A percentile compares a stretch with the other conserved stretches of the same genome.
These are phyloP conservation scores for Lomentospora prolificans DNA, from an alignment of 2,329 filamentous ascomycete species.

Conservation along the genomic window DNA sequence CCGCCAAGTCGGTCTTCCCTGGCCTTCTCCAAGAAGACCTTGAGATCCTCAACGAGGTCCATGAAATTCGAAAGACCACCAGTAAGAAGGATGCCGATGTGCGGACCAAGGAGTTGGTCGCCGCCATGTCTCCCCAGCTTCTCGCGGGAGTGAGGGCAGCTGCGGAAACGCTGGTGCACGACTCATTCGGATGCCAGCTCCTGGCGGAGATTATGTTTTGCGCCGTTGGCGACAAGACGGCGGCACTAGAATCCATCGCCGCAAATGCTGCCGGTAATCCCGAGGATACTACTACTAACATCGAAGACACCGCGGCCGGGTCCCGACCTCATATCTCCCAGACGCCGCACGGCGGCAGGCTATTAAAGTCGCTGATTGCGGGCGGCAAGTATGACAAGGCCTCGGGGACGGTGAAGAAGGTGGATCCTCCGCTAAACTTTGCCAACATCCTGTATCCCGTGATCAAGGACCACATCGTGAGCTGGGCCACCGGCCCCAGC, in stretches of 20 bases:
- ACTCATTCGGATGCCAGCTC: slow-evolving; percentile 79
- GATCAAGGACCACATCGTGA: slow-evolving; percentile 63
- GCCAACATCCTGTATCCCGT: slow-evolving; percentile 70
- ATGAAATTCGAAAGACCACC: slow-evolving; percentile 68
- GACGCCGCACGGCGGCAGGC: slow-evolving; percentile 58
- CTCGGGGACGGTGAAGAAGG: slow-evolving; percentile 58
- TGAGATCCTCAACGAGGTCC: slow-evolving; percentile 65
- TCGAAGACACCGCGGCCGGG: slow-evolving; percentile 23
- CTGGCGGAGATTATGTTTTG: slow-evolving; percentile 73
- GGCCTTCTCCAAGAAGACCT: slow-evolving; percentile 54
- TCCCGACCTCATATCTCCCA: slow-evolving; percentile 46
- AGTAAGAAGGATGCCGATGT: slow-evolving; percentile 84
- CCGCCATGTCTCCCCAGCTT: slow-evolving; percentile 63
- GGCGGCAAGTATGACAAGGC: slow-evolving; percentile 77
- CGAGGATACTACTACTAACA: slow-evolving; percentile 27
- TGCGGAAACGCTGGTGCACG: slow-evolving; percentile 58
- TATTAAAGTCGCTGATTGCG: slow-evolving; percentile 85
- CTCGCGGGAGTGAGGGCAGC: slow-evolving; percentile 63
- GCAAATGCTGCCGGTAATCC: slow-evolving; percentile 50
- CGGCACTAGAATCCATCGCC: slow-evolving; percentile 63
- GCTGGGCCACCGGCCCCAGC: slow-evolving; percentile 79
- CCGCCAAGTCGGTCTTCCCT: slow-evolving; percentile 52
- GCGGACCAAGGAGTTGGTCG: slow-evolving; percentile 66
- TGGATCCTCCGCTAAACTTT: slow-evolving; percentile 72
- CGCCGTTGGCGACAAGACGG: slow-evolving; percentile 64